These are phyloP conservation scores for Coniophora puteana DNA, from an alignment of 1,284 basidiomycete species.

Conservation along the genomic window DNA sequence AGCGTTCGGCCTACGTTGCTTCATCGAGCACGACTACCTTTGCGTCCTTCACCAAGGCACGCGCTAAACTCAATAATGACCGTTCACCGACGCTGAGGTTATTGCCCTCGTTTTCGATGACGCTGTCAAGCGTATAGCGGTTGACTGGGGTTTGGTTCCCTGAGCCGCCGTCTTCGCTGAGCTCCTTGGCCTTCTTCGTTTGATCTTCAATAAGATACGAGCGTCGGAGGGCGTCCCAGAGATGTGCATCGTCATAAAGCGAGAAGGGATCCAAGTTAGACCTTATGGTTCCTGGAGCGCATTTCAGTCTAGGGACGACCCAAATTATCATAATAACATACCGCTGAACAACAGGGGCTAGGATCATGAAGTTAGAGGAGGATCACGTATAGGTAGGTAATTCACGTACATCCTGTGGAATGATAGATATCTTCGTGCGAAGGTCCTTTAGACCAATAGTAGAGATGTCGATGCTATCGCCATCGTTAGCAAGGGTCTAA, in stretches of 20 bases:
- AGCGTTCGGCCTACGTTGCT: slow-evolving; percentile 38
- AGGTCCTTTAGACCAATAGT: slow-evolving; percentile 47
- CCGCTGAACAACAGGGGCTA: slow-evolving; percentile 50
- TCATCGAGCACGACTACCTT: slow-evolving; percentile 65
- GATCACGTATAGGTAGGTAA: too few relatives aligned
- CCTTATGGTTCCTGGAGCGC: slow-evolving; percentile 49
- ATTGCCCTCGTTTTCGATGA: slow-evolving; percentile 60
- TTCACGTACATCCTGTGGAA: slow-evolving; percentile 44
- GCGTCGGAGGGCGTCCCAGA: slow-evolving; percentile 62
- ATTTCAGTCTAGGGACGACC: slow-evolving; percentile 1
- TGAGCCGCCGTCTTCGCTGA: slow-evolving; percentile 7
- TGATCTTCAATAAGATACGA: slow-evolving; percentile 45
- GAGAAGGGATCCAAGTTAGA: slow-evolving; percentile 71
- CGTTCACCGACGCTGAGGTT: slow-evolving; percentile 67
- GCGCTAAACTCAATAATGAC: slow-evolving; percentile 65
- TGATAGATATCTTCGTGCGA: slow-evolving; percentile 45
- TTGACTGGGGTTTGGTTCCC: slow-evolving; percentile 15
- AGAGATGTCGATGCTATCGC: slow-evolving; percentile 50
- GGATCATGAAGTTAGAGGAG: slow-evolving; percentile 4
- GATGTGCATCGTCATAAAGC: slow-evolving; percentile 50
- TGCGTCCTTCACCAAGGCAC: slow-evolving; percentile 60
- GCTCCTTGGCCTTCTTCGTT: slow-evolving; percentile 17
- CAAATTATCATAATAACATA: slow-evolving; percentile 11
- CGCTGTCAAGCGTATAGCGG: slow-evolving; percentile 50
- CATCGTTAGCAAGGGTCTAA: slow-evolving; percentile 35